Base-by-base conservation (phyloP, 1,139 yeast species). In the Taphrina betulina region DNA sequence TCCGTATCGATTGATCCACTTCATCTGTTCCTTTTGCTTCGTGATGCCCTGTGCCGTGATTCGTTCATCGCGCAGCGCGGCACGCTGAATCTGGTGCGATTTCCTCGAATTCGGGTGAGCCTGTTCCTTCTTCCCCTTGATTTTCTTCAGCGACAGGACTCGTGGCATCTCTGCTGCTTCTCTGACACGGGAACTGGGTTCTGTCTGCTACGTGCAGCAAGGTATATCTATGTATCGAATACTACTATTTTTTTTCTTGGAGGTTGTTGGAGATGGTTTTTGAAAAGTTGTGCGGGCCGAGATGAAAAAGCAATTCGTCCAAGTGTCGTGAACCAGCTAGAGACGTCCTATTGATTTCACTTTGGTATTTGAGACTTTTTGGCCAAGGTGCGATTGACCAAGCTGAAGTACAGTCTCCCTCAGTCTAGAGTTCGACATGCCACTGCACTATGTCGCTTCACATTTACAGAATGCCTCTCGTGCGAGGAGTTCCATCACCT, bases 401-500 rank as follows among this genome's bases (percentile, higher is more conserved):
- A n/a, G n/a, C n/a, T n/a, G n/a, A n/a, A n/a, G n/a, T n/a, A n/a
- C n/a, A n/a, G n/a, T n/a, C n/a, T n/a, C n/a, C n/a, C n/a, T n/a
- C n/a, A n/a, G n/a, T n/a, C n/a, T n/a, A 26, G 12, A 12, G 31
- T 26, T 12, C 31, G 10, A 26, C 10, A 55, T 55, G 58, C 59
- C 57, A 23, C 38, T 58, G 19, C 61, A 58, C 28, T 80, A 87
- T 71, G 78, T 85, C 57, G 88, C 96, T 68, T 83, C 95, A 29
- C 98, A 92, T 67, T 70, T 92, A 61, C 95, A 88, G 71, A 92
- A 92, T 73, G 88, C 94, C 63, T 78, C 87, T 16, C 79, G 86
- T 68, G 92, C 87, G 43, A 80, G 80, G 66, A 73, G 82, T 51
- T 77, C 94, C 26, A 71, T 83, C 59, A 88, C 97, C 0, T 79